These are phyloP conservation scores for Trematosphaeria pertusa DNA, from an alignment of 2,329 filamentous ascomycete genomes.

Conservation along the genomic window DNA sequence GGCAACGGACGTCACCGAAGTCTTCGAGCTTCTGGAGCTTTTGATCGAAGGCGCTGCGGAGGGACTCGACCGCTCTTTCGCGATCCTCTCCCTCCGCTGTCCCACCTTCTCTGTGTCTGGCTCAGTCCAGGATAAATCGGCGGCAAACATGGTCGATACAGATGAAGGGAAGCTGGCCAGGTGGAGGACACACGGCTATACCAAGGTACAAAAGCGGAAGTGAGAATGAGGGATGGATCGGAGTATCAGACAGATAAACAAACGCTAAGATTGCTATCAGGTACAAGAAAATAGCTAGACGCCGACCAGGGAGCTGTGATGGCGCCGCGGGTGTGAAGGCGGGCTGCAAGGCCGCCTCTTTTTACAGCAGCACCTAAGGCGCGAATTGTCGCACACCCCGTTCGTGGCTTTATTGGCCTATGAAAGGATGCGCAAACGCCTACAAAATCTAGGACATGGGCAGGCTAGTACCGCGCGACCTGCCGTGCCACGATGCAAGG, in stretches of 20 bases:
- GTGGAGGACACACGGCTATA: constrained; percentile 20
- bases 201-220: constrained; percentile 23
- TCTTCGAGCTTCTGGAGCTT: constrained; percentile 31
- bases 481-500: constrained; percentile 25
- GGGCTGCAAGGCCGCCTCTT: constrained; percentile 34
- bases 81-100: constrained; percentile 44
- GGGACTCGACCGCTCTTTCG: constrained; percentile 30
- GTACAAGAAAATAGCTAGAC: constrained; percentile 26
- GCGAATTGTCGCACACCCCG: constrained; percentile 30
- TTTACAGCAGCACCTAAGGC: constrained; percentile 24
- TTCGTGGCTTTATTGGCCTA: constrained; percentile 40
- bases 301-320: constrained; percentile 26
- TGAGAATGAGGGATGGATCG: constrained; percentile 20
- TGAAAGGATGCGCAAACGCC: constrained; percentile 17
- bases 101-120: constrained; percentile 45
- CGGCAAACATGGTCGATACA: constrained; percentile 44
- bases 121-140: constrained; percentile 48
- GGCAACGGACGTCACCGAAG: constrained; percentile 32
- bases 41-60: constrained; percentile 30
- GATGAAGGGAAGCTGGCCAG: constrained; percentile 9
- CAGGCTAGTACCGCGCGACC: constrained; percentile 16
- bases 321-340: constrained; percentile 13
- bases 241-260: constrained; percentile 22
- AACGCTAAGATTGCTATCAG: constrained; percentile 27
- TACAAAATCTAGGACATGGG: constrained; percentile 15